Base-by-base conservation (phyloP, 768 basidiomycete species). In the Pulveroboletus frians region DNA sequence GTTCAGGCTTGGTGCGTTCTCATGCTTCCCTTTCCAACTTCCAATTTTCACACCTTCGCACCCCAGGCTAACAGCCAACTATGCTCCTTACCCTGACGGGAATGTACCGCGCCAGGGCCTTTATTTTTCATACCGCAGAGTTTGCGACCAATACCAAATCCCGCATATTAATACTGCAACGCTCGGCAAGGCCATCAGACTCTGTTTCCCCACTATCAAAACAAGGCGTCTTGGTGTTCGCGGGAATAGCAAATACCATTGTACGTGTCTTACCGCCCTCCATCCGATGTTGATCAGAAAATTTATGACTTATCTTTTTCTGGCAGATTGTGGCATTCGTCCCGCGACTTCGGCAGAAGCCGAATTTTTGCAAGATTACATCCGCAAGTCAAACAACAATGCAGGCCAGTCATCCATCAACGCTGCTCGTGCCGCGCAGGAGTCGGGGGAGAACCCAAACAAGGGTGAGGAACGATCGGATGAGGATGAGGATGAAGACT, bases 191-290 rank as follows among this genome's bases (percentile, higher is more conserved):
- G 92, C 92, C 39, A 92, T 96, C 63, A 79, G 92, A 54, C 79
- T 89, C 47, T 93, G 91, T 67, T 96, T 92, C 72, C 90, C 90
- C 42, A 89, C 87, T 54, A 93, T 96, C 77, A 94, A 92, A 79
- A 95, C 93, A 43, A 78, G 93, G 57, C 85, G 93, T 50, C 71
- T 96, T 51, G 93, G 93, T 51, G 91, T 91, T 51, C 75, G 93
- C 70, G 92, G 92, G 43, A 93, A 95, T 74, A 91, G 88, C 73
- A 94, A 93, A 77, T 95, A 95, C 71, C 92, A 94, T 70, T 95
- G 90, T 92, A 56, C 56, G 85, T 75, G 56, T 59, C 63, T 59
- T 61, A 52, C 47, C 48, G 65, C 68, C 59, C 65, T 66, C 57
- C 57, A 59, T 64, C 61, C 69, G 51, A 57, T 53, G 49, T 11